phyloP scores from a whole-genome alignment of 2,329 filamentous ascomycete genomes.

The Verticillium isaacii region DNA sequence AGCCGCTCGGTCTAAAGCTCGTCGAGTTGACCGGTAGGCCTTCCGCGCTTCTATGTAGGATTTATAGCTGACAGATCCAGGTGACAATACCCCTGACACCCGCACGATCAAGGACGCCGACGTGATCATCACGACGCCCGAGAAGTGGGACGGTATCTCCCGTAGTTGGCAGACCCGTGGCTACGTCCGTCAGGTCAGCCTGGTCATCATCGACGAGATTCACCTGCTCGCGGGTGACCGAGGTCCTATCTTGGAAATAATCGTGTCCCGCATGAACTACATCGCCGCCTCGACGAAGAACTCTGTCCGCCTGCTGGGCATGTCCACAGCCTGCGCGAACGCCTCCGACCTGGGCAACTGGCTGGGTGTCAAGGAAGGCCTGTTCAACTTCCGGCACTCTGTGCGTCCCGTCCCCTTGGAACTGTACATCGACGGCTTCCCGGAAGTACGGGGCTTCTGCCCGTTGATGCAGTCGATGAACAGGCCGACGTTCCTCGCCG shows the following conservation, averaged over 20 bases:
- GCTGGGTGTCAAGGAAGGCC: conserved; percentile 90
- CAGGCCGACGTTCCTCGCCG: conserved; percentile 88
- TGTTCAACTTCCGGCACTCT: conserved; percentile 97
- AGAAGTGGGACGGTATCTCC: conserved; percentile 99
- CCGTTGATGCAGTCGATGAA: conserved; percentile 99
- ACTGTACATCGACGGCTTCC: conserved; percentile 96
- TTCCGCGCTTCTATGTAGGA: too few relatives aligned
- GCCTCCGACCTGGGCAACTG: conserved; percentile 91
- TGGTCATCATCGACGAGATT: conserved; percentile 98
- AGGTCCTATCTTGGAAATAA: conserved; percentile 97
- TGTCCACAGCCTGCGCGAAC: conserved; percentile 98
- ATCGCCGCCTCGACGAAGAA: conserved; percentile 92
- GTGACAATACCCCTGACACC: conserved; percentile 95
- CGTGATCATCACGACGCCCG: conserved; percentile 97
- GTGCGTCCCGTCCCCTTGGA: conserved; percentile 94
- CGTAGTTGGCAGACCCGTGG: conserved; percentile 97
- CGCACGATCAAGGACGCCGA: conserved; percentile 92
- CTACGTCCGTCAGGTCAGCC: conserved; percentile 88
- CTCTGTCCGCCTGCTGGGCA: conserved; percentile 86
- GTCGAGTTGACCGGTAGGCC: conserved; percentile 78
- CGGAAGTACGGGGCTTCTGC: conserved; percentile 91
- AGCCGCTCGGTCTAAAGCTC: conserved; percentile 79
- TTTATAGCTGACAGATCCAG: conserved; percentile 7
- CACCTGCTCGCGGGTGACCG: conserved; percentile 94
- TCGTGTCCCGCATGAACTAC: conserved; percentile 93